phyloP scores from a whole-genome alignment of 306 rosid species.

The Prunus mongolica region DNA sequence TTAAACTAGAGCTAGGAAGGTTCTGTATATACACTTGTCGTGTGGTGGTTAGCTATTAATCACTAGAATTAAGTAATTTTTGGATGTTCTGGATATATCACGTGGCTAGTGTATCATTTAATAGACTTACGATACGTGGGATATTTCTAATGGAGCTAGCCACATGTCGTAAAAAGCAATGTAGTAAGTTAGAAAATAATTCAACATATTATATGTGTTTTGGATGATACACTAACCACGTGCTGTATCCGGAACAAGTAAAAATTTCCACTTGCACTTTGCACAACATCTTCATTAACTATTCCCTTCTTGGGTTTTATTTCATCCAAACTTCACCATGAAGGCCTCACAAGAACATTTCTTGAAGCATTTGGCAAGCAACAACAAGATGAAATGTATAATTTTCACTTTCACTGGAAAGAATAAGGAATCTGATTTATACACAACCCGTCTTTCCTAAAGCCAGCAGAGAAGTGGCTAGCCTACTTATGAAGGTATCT shows the following conservation, averaged over 20 bases:
- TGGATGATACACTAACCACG: too few species aligned
- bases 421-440: neutral
- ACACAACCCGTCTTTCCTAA: neutral
- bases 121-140: too few species aligned
- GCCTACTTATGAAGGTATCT: neutral
- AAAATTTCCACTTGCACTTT: neutral
- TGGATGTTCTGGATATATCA: too few species aligned
- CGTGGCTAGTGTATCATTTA: too few species aligned
- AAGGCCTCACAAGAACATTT: neutral
- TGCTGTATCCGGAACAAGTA: too few species aligned
- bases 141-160: fast-evolving
- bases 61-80: too few species aligned
- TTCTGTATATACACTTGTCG: too few species aligned
- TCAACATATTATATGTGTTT: too few species aligned
- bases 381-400: neutral
- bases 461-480: neutral
- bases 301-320: neutral
- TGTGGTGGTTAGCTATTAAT: too few species aligned
- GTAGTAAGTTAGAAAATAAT: too few species aligned
- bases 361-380: conserved; percentile 3
- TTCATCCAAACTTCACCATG: neutral
- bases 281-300: neutral
- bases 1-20: too few species aligned
- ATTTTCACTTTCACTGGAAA: neutral
- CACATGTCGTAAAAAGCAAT: too few species aligned